Conservation (phyloP, 176 grass and related monocot species). For the sorghum (Sorghum bicolor) region Sorghum_bicolor_NCBIv3 NC_012873.2:66807001-66807500, state of each 20-base stretch:
- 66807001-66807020: neutral
- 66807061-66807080: constrained; percentile 27
- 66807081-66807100: constrained; percentile 89
- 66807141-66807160: constrained; percentile 76
- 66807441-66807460: too few species aligned
- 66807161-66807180: constrained; percentile 89
- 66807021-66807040: neutral
- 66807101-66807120: constrained; percentile 90
- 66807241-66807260: neutral
- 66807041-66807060: neutral
- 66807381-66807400: neutral
- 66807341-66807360: neutral
- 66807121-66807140: constrained; percentile 83
- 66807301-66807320: neutral
- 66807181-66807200: constrained; percentile 82
- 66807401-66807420: neutral
- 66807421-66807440: neutral
- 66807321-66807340: neutral
- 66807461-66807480: neutral
- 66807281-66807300: neutral
- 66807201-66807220: constrained; percentile 54
- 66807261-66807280: neutral
- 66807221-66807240: neutral
- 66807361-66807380: neutral
- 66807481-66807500: neutral